These are phyloP conservation scores for Tolypocladium nubicola DNA, from an alignment of 2,329 filamentous ascomycete genomes.

Conservation along the genomic window DNA sequence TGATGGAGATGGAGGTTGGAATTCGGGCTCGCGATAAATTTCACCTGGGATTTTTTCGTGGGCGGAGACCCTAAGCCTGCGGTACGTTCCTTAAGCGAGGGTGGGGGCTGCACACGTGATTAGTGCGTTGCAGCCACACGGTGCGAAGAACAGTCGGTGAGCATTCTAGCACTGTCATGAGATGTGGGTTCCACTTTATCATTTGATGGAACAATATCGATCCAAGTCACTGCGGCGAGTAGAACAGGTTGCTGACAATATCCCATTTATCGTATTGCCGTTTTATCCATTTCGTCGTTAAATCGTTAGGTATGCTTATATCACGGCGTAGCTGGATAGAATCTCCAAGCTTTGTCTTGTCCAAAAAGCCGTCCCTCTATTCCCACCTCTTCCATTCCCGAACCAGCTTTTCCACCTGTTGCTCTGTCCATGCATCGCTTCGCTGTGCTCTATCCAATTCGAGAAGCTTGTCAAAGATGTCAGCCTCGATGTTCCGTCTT, in stretches of 20 bases:
- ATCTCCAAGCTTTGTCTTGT: background rate
- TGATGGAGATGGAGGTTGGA: constrained; percentile 21
- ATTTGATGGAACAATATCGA: background rate
- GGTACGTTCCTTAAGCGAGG: constrained; percentile 19
- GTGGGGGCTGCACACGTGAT: constrained; percentile 9
- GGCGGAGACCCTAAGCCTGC: constrained; percentile 28
- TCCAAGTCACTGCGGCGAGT: background rate
- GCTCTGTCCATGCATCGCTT: constrained; percentile 26
- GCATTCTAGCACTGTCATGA: background rate
- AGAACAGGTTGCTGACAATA: no score
- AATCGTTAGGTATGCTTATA: background rate
- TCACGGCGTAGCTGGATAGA: background rate
- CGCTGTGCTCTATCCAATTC: constrained; percentile 26
- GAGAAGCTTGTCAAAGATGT: constrained; percentile 44
- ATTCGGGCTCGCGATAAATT: constrained; percentile 24
- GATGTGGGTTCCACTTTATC: no score
- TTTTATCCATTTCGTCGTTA: constrained; percentile 1
- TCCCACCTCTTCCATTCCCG: constrained; percentile 49
- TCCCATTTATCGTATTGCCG: background rate
- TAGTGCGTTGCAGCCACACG: background rate
- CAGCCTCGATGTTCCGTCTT: constrained; percentile 47
- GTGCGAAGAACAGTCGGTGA: background rate
- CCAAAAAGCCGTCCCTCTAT: constrained; percentile 21
- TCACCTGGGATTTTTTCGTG: constrained; percentile 27
- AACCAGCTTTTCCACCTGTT: constrained; percentile 36